phyloP scores from a whole-genome alignment of 129 eudicot genomes.

The Arctium lappa region DNA sequence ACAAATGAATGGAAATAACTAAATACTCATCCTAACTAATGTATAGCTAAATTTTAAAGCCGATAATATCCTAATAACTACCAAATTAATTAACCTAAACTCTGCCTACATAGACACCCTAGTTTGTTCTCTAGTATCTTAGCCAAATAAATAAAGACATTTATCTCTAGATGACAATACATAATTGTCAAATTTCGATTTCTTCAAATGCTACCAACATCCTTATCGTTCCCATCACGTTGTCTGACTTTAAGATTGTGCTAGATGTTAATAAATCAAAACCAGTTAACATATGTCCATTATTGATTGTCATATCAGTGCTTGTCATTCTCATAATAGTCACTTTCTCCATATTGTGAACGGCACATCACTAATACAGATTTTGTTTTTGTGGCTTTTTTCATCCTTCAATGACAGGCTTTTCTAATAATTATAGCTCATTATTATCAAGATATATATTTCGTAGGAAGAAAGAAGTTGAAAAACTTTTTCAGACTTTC shows the following conservation, averaged over 20 bases:
- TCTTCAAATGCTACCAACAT: not conserved
- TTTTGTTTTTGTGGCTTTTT: not conserved
- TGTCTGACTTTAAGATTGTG: not conserved
- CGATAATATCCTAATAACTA: not conserved
- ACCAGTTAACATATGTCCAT: not conserved
- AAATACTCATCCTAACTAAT: not conserved
- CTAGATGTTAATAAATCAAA: not conserved
- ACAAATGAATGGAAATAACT: not conserved
- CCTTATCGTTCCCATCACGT: not conserved
- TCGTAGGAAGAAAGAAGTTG: too few species aligned
- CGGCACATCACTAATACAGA: too few species aligned
- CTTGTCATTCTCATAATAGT: too few species aligned
- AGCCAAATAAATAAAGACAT: not conserved
- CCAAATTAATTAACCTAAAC: not conserved
- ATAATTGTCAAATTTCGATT: not conserved
- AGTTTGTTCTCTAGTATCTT: not conserved
- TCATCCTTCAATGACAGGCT: too few species aligned
- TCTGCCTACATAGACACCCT: not conserved
- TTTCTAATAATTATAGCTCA: too few species aligned
- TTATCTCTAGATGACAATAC: not conserved
- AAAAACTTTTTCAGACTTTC: too few species aligned
- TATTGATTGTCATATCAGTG: not conserved
- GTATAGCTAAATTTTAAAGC: not conserved
- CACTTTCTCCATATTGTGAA: not conserved
- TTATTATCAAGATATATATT: too few species aligned